phyloP scores from a whole-genome alignment of 768 basidiomycete species.

The Austroboletus eburneus region DNA sequence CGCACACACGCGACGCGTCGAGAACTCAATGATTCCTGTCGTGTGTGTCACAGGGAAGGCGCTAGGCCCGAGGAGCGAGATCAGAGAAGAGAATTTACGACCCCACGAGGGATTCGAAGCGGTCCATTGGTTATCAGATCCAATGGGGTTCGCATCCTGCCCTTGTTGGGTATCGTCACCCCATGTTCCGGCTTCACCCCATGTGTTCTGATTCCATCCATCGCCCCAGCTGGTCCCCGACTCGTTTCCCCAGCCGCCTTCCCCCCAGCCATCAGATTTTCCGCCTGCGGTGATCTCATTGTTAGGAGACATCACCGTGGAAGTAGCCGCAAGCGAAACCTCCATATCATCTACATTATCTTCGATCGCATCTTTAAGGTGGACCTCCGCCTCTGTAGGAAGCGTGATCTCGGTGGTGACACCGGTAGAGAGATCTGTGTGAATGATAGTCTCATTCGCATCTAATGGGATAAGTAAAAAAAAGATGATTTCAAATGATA shows the following conservation, averaged over 20 bases:
- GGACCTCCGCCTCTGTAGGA: conserved; percentile 21
- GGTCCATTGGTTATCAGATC: conserved; percentile 9
- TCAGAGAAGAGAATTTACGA: conserved; percentile 26
- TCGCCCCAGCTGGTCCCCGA: conserved; percentile 13
- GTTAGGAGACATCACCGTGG: background rate
- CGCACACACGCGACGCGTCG: conserved; percentile 53
- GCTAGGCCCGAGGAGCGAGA: conserved; percentile 50
- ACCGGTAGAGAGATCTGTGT: conserved; percentile 16
- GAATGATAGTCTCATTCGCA: conserved; percentile 6
- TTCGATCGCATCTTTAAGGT: conserved; percentile 27
- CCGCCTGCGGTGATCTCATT: background rate
- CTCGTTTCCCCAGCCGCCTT: conserved; percentile 2
- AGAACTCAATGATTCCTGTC: conserved; percentile 62
- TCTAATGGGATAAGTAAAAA: conserved; percentile 17
- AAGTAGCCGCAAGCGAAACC: conserved; percentile 6
- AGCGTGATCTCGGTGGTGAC: conserved; percentile 12
- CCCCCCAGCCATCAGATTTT: conserved; percentile 4
- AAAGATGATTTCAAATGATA: background rate
- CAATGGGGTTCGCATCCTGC: conserved; percentile 1
- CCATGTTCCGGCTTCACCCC: conserved; percentile 10
- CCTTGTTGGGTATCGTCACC: conserved; percentile 4
- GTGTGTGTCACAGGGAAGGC: conserved; percentile 58
- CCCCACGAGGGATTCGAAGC: conserved; percentile 22
- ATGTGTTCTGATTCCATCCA: conserved; percentile 9
- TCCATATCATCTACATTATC: conserved; percentile 24